Percentiles rank a stretch among this genome's conserved stretches.
These are phyloP conservation scores for Diaporthe amygdali DNA, from an alignment of 2,329 filamentous ascomycete species.

Conservation along the genomic window DNA sequence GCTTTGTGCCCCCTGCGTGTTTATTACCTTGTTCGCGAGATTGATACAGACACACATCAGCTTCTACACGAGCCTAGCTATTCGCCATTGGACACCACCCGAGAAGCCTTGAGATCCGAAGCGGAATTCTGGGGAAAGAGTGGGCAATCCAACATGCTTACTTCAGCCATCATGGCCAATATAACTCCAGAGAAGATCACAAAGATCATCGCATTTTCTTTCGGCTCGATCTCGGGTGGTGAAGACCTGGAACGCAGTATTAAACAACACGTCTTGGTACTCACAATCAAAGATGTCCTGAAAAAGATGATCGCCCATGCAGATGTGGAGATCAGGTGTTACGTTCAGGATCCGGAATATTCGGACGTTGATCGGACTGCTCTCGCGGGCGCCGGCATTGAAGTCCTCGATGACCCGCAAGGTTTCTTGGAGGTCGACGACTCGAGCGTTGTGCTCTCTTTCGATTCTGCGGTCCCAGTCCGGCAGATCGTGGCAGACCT, in stretches of 20 bases:
- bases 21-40: not conserved
- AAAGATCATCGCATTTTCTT: not conserved
- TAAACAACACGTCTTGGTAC: not conserved
- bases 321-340: not conserved
- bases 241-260: not conserved
- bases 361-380: not conserved
- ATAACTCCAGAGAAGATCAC: not conserved
- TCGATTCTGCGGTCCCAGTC: not conserved
- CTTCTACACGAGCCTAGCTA: not conserved
- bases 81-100: not conserved
- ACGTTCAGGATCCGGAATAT: not conserved
- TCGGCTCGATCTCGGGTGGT: not conserved
- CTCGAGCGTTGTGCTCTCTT: not conserved
- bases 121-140: not conserved
- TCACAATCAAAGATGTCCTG: not conserved
- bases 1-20: not conserved
- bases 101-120: not conserved
- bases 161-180: not conserved
- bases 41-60: not conserved
- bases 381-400: not conserved
- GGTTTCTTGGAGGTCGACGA: not conserved
- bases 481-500: conserved; percentile 1
- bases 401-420: not conserved
- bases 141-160: not conserved
- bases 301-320: not conserved